These are phyloP conservation scores for Sclerotinia nivalis DNA, from an alignment of 2,329 filamentous ascomycete species.

Conservation along the genomic window DNA sequence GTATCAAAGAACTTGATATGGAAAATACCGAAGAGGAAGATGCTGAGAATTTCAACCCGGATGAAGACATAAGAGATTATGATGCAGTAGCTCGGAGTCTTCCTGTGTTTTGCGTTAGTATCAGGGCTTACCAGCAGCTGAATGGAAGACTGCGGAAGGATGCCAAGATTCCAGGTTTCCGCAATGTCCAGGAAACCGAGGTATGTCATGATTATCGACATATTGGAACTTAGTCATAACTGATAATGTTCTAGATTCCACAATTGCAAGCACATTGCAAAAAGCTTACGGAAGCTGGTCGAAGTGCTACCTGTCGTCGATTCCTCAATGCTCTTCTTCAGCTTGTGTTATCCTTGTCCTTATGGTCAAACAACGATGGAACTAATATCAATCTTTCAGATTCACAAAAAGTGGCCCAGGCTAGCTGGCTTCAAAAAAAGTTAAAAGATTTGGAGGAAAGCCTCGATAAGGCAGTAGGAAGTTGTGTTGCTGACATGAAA, in stretches of 20 bases:
- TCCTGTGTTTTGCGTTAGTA: conserved; percentile 66
- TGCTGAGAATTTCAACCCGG: conserved; percentile 55
- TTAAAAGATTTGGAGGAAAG: conserved; percentile 46
- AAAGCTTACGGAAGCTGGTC: conserved; percentile 54
- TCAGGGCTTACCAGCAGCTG: conserved; percentile 63
- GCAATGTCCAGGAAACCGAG: conserved; percentile 54
- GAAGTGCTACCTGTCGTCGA: conserved; percentile 46
- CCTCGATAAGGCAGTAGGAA: conserved; percentile 46
- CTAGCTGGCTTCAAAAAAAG: conserved; percentile 43
- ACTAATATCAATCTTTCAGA: conserved; percentile 45
- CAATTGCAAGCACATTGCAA: conserved; percentile 51
- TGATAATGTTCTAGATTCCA: conserved; percentile 27
- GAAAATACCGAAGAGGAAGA: conserved; percentile 54
- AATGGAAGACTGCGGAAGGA: conserved; percentile 56
- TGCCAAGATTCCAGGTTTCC: conserved; percentile 53
- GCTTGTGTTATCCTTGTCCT: conserved; percentile 52
- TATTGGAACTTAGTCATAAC: background rate
- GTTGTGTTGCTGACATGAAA: conserved; percentile 45
- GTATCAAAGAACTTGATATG: conserved; percentile 61
- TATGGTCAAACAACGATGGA: conserved; percentile 52
- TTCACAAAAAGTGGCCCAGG: conserved; percentile 44
- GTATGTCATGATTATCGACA: conserved; percentile 27
- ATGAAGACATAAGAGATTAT: conserved; percentile 58
- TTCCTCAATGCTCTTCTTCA: conserved; percentile 55
- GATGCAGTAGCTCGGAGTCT: conserved; percentile 55